These are phyloP conservation scores for Ceratorhiza oryzae-sativae DNA, from an alignment of 1,284 basidiomycete species.

Conservation along the genomic window DNA sequence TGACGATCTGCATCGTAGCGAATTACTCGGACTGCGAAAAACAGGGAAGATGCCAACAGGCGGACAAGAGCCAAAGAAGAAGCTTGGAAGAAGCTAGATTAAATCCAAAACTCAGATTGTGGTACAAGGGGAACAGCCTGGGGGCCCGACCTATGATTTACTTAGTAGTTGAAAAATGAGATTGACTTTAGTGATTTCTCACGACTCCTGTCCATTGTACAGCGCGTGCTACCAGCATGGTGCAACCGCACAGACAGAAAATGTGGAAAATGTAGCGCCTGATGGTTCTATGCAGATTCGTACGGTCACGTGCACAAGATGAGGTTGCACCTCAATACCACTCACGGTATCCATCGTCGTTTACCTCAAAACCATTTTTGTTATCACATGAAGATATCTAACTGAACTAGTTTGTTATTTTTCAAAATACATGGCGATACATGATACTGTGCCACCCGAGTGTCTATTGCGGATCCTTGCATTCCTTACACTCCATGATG, in stretches of 20 bases:
- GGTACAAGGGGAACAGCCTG: no score
- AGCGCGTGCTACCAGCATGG: conserved; percentile 16
- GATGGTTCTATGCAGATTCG: background rate
- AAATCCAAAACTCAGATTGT: no score
- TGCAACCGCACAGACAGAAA: conserved; percentile 8
- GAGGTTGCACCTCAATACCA: no score
- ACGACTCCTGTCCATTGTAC: background rate
- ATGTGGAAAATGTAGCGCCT: conserved; percentile 1
- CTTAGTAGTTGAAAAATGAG: no score
- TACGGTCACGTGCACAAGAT: background rate
- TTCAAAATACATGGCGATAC: background rate
- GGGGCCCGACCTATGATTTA: no score
- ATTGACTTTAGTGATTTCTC: no score
- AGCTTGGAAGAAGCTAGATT: no score
- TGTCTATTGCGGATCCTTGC: conserved; percentile 1
- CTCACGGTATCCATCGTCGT: no score
- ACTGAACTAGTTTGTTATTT: background rate
- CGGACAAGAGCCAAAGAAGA: conserved; percentile 48
- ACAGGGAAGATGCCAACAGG: conserved; percentile 71
- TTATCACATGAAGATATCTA: background rate
- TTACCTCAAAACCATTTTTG: no score
- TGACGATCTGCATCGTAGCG: conserved; percentile 57
- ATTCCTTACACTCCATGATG: conserved; percentile 5
- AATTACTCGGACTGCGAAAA: conserved; percentile 68
- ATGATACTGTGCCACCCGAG: conserved; percentile 7